Conservation (phyloP, 139 green algal genomes). For the Eudorina sp. region DNA sequence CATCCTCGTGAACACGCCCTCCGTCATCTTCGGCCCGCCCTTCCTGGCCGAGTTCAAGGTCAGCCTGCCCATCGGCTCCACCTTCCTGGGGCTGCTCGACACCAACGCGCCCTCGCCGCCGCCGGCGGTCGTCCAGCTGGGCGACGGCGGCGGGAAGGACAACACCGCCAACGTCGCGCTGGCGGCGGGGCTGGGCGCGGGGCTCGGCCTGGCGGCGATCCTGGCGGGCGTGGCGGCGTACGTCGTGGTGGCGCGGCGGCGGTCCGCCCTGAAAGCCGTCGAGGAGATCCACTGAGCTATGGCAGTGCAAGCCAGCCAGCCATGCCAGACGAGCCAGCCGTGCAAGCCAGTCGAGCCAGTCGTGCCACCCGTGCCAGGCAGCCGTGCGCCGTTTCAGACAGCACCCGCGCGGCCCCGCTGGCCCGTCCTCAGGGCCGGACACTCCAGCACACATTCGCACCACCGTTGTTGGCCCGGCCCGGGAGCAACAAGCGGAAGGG, state of each 20-base stretch:
- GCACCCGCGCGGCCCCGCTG: no score
- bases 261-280: not conserved
- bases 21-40: slow-evolving; percentile 10
- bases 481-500: no score
- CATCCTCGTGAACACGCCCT: slow-evolving; percentile 34
- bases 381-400: no score
- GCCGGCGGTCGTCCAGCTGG: not conserved
- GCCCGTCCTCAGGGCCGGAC: no score
- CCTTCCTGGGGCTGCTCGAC: not conserved
- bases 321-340: no score
- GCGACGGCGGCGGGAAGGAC: no score
- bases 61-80: not conserved
- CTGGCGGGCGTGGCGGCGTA: not conserved
- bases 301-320: no score
- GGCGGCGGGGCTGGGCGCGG: not conserved
- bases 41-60: not conserved
- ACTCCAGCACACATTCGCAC: no score
- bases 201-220: not conserved
- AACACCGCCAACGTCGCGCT: not conserved
- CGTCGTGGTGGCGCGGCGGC: not conserved
- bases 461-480: no score
- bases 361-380: no score
- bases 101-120: not conserved
- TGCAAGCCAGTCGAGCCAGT: no score
- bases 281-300: slow-evolving; percentile 27